These are phyloP conservation scores for barley (Hordeum vulgare) DNA, from an alignment of 176 grass and related monocot species.

Conservation along the genomic window MorexV3_pseudomolecules_assembly NC_058522.1:576418193-576418692, in stretches of 20 bases:
- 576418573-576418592: too few species aligned
- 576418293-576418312: neutral
- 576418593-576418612: too few species aligned
- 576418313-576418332: neutral
- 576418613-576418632: too few species aligned
- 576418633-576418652: too few species aligned
- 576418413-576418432: neutral
- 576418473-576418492: neutral
- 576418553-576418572: too few species aligned
- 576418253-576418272: slow-evolving; percentile 37
- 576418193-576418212: slow-evolving; percentile 79
- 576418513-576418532: neutral
- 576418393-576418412: neutral
- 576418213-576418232: slow-evolving; percentile 96
- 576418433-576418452: neutral
- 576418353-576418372: neutral
- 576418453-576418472: neutral
- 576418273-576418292: slow-evolving; percentile 10
- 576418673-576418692: too few species aligned
- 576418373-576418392: neutral
- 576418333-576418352: neutral
- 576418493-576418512: neutral
- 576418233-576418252: slow-evolving; percentile 82
- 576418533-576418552: neutral
- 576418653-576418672: too few species aligned